A percentile compares a stretch with the other conserved stretches of the same genome.
phyloP scores from a whole-genome alignment of 2,329 filamentous ascomycete species.

The Akanthomyces muscarius region DNA sequence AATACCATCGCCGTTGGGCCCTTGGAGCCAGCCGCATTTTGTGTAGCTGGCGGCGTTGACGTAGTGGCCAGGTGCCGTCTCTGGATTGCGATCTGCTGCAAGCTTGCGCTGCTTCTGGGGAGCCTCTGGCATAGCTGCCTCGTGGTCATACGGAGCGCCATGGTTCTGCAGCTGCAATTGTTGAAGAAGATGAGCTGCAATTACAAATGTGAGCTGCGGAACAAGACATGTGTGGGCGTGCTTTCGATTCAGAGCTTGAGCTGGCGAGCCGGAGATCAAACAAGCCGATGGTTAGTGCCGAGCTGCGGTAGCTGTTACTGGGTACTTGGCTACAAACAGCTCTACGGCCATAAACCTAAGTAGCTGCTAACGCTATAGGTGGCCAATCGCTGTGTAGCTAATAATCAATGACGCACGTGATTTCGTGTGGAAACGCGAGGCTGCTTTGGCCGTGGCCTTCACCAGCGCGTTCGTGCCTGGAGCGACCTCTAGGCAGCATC shows the following conservation, averaged over 20 bases:
- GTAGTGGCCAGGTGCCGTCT: constrained; percentile 35
- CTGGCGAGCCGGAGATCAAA: constrained; percentile 12
- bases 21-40: constrained; percentile 64
- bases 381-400: constrained; percentile 10
- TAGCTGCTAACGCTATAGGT: neutral
- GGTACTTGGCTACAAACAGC: neutral
- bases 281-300: constrained; percentile 11
- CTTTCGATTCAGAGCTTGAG: constrained; percentile 10
- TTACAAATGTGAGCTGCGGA: neutral
- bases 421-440: constrained; percentile 10
- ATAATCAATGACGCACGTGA: constrained; percentile 16
- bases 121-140: constrained; percentile 34
- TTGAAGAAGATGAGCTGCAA: neutral
- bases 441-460: neutral
- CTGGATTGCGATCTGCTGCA: constrained; percentile 30
- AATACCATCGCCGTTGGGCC: constrained; percentile 98
- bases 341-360: neutral
- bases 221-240: neutral
- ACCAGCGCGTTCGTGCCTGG: constrained; percentile 17
- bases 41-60: constrained; percentile 69
- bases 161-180: constrained; percentile 20
- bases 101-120: constrained; percentile 21
- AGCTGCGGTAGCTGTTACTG: constrained; percentile 4
- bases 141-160: constrained; percentile 39
- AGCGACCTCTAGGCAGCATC: constrained; percentile 9